A percentile compares a stretch with the other conserved stretches of the same genome.
phyloP scores from a whole-genome alignment of 768 basidiomycete genomes.

The Hortiboletus flavorubellus region DNA sequence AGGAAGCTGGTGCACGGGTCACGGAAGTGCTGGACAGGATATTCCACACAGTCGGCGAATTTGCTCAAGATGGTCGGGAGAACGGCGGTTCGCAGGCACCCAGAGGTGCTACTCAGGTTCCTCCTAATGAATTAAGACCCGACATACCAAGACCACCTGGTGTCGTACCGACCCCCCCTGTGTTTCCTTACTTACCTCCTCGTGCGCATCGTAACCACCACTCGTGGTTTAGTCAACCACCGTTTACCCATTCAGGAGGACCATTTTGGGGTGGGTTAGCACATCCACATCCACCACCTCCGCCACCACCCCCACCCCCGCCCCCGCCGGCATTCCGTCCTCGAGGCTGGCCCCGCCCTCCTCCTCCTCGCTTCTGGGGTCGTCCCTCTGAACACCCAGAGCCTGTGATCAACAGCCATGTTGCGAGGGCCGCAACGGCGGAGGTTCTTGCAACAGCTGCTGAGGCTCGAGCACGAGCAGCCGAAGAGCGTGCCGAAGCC shows the following conservation, averaged over 20 bases:
- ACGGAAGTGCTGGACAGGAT: conserved; percentile 61
- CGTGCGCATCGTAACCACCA: conserved; percentile 20
- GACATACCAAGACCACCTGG: conserved; percentile 8
- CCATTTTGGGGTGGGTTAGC: conserved; percentile 19
- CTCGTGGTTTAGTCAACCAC: conserved; percentile 25
- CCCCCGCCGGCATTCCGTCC: neutral
- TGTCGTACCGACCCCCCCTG: conserved; percentile 12
- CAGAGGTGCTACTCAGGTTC: neutral
- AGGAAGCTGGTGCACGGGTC: conserved; percentile 61
- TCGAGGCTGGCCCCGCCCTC: conserved; percentile 26
- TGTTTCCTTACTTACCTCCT: conserved; percentile 17
- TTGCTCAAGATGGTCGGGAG: conserved; percentile 22
- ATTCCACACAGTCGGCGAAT: conserved; percentile 49
- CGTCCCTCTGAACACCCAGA: conserved; percentile 1
- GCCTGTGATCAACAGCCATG: neutral
- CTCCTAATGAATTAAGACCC: neutral
- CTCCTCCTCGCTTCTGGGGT: conserved; percentile 21
- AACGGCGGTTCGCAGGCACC: conserved; percentile 1
- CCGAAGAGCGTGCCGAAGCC: neutral
- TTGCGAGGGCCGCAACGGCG: conserved; percentile 9
- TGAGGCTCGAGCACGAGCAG: conserved; percentile 12
- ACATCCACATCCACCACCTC: conserved; percentile 20
- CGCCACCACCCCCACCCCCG: neutral
- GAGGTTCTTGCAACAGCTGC: conserved; percentile 19
- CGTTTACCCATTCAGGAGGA: conserved; percentile 2